These are phyloP conservation scores for Tilletia walkeri DNA, from an alignment of 1,284 basidiomycete genomes.

Conservation along the genomic window DNA sequence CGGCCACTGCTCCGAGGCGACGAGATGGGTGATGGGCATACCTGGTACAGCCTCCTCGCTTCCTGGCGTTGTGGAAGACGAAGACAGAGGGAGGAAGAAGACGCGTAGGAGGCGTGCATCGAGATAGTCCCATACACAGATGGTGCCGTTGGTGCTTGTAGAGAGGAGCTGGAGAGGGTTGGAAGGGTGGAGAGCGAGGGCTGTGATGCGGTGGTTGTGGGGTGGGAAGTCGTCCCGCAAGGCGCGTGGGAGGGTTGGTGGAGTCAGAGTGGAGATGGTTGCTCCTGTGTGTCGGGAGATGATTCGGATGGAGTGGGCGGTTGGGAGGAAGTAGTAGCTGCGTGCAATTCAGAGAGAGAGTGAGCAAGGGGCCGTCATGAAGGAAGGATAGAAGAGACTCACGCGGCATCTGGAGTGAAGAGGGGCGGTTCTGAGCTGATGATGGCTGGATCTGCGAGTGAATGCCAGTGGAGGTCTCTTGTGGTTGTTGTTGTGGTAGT, in stretches of 20 bases:
- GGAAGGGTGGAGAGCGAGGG: slow-evolving; percentile 74
- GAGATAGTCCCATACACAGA: slow-evolving; percentile 91
- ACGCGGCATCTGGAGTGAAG: slow-evolving; percentile 6
- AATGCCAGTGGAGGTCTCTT: not conserved
- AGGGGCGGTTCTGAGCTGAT: slow-evolving; percentile 1
- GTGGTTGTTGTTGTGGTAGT: not conserved
- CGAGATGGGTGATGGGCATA: slow-evolving; percentile 72
- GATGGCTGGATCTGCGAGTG: slow-evolving; percentile 7
- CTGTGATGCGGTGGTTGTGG: slow-evolving; percentile 60
- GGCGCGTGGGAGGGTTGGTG: not conserved
- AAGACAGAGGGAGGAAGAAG: slow-evolving; percentile 29
- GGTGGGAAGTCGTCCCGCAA: not conserved
- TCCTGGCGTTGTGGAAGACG: slow-evolving; percentile 36
- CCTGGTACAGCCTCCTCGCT: slow-evolving; percentile 58
- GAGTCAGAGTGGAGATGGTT: not conserved
- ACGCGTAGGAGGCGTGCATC: slow-evolving; percentile 74
- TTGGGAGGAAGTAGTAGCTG: slow-evolving; percentile 9
- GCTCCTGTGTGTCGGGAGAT: slow-evolving; percentile 6
- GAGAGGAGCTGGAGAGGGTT: slow-evolving; percentile 88
- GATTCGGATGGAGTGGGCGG: not conserved
- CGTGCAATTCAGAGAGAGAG: not conserved
- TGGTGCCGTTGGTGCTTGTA: slow-evolving; percentile 74
- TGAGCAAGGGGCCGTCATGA: not conserved
- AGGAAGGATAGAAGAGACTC: not conserved
- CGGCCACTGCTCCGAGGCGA: slow-evolving; percentile 67